Percentiles rank a stretch among this genome's conserved stretches.
Conservation (phyloP, 2,329 filamentous ascomycete species). For the Hypoxylon sp. region DNA sequence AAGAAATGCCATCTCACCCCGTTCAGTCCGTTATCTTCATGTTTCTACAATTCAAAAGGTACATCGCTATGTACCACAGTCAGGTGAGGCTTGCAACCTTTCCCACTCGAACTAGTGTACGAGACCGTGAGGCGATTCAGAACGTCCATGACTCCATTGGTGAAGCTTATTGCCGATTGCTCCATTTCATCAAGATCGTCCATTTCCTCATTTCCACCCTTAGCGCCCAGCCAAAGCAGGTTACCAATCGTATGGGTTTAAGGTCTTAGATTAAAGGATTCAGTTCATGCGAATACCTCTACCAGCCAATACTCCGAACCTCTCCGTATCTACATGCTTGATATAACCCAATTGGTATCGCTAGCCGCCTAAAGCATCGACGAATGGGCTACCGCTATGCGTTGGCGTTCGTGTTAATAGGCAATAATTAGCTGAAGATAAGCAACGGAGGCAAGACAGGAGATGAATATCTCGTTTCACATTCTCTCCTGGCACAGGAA, state of each 20-base stretch:
- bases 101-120: constrained; percentile 5
- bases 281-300: constrained; percentile 33
- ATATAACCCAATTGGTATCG: constrained; percentile 44
- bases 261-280: constrained; percentile 29
- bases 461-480: constrained; percentile 23
- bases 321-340: constrained; percentile 16
- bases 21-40: not conserved
- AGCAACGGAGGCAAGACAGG: not conserved
- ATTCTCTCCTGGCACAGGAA: constrained; percentile 6
- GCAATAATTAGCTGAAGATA: constrained; percentile 21
- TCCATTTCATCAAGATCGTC: not conserved
- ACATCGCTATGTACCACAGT: not conserved
- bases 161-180: constrained; percentile 17
- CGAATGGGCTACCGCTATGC: constrained; percentile 26
- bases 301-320: constrained; percentile 9
- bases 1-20: constrained; percentile 3
- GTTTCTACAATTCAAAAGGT: not conserved
- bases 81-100: constrained; percentile 14
- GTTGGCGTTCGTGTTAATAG: constrained; percentile 19
- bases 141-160: constrained; percentile 16
- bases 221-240: constrained; percentile 18
- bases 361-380: constrained; percentile 35
- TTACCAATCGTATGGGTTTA: constrained; percentile 18
- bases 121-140: constrained; percentile 3
- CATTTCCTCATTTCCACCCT: not conserved